These are phyloP conservation scores for Mortierella sp. DNA, from an alignment of 371 early-diverging fungal genomes.

Conservation along the genomic window DNA sequence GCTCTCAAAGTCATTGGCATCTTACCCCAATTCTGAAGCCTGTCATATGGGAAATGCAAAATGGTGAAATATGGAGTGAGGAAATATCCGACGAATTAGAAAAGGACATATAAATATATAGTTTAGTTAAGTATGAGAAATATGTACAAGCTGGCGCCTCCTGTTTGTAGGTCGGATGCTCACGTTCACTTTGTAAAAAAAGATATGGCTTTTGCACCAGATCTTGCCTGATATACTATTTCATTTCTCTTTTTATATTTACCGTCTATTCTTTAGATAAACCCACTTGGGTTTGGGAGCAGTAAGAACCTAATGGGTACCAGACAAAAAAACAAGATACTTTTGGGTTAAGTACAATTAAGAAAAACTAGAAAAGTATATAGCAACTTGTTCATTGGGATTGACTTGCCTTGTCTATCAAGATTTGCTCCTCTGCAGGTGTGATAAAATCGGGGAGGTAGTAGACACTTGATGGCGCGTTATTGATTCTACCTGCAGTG, in stretches of 20 bases:
- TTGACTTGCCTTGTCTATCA: slow-evolving; percentile 53
- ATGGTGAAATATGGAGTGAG: background rate
- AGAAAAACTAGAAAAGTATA: no score
- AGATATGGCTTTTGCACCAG: background rate
- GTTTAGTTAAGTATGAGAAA: background rate
- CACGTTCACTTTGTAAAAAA: slow-evolving; percentile 27
- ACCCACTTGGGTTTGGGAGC: slow-evolving; percentile 71
- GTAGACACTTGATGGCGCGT: slow-evolving; percentile 51
- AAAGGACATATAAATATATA: background rate
- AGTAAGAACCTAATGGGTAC: slow-evolving; percentile 51
- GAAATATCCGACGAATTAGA: background rate
- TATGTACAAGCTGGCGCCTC: slow-evolving; percentile 5
- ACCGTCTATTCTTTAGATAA: slow-evolving; percentile 60
- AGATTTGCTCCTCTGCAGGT: slow-evolving; percentile 49
- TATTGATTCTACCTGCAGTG: slow-evolving; percentile 8
- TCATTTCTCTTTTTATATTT: background rate
- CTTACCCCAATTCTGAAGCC: slow-evolving; percentile 64
- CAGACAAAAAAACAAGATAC: no score
- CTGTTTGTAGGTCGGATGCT: background rate
- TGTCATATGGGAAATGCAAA: slow-evolving; percentile 22
- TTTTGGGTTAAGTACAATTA: no score
- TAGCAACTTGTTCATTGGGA: no score
- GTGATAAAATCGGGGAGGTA: slow-evolving; percentile 62
- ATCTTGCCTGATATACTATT: no score
- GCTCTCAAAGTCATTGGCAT: background rate